Percentiles rank a stretch among this genome's conserved stretches.
phyloP scores from a whole-genome alignment of 345 rosid genomes.

The Sisymbrium irio region DNA sequence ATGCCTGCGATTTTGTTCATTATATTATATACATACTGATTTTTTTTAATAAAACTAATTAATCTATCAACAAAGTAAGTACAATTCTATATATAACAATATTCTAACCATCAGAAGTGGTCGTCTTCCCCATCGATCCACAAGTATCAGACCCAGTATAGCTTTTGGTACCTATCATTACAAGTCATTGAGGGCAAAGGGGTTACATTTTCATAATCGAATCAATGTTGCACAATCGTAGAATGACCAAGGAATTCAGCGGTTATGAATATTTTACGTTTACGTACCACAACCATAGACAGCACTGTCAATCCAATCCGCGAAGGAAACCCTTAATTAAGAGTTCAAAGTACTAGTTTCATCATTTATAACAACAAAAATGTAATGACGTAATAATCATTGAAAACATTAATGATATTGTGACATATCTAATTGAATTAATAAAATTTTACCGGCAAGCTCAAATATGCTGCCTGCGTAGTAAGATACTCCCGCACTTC shows the following conservation, averaged over 20 bases:
- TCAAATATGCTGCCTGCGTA: constrained; percentile 51
- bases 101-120: constrained; percentile 28
- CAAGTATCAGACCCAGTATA: constrained; percentile 15
- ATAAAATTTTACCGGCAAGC: constrained; percentile 42
- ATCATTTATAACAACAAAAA: neutral
- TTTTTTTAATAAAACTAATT: neutral
- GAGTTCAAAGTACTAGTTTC: neutral
- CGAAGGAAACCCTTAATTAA: constrained; percentile 34
- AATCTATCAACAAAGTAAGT: neutral
- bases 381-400: neutral
- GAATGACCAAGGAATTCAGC: neutral
- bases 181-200: neutral
- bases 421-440: neutral
- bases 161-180: constrained; percentile 32
- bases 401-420: neutral
- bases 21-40: neutral
- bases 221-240: neutral
- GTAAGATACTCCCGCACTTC: constrained; percentile 40
- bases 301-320: constrained; percentile 29
- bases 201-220: neutral
- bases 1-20: constrained; percentile 33
- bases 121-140: constrained; percentile 36
- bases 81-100: neutral
- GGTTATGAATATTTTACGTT: neutral
- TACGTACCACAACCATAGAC: constrained; percentile 31